phyloP scores from a whole-genome alignment of 1,284 basidiomycete genomes.

The Vanrija pseudolonga region DNA sequence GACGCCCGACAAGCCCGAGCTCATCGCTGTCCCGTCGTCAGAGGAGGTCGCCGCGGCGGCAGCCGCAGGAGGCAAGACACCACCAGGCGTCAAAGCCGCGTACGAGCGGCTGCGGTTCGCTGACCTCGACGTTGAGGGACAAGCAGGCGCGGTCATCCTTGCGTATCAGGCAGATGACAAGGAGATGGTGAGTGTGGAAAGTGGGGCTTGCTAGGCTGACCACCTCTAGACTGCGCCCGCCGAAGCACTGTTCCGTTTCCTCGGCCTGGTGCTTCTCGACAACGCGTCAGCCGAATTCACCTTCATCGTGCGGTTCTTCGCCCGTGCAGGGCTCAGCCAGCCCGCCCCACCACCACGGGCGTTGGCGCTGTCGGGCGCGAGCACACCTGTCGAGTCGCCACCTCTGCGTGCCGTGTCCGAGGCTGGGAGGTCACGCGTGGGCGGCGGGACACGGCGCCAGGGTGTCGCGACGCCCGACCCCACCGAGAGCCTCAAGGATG shows the following conservation, averaged over 20 bases:
- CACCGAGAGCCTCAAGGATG: slow-evolving; percentile 48
- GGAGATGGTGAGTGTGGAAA: slow-evolving; percentile 59
- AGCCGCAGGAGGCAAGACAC: slow-evolving; percentile 26
- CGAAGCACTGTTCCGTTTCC: slow-evolving; percentile 77
- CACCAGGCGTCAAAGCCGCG: slow-evolving; percentile 49
- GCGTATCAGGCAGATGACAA: slow-evolving; percentile 85
- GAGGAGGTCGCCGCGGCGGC: slow-evolving; percentile 28
- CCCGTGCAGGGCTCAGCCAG: slow-evolving; percentile 11
- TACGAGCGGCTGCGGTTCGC: slow-evolving; percentile 61
- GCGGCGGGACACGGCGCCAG: not conserved
- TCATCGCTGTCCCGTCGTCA: slow-evolving; percentile 35
- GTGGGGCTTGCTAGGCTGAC: slow-evolving; percentile 1
- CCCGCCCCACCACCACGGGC: not conserved
- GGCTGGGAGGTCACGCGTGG: slow-evolving; percentile 18
- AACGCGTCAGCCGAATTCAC: slow-evolving; percentile 86
- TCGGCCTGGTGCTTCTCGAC: slow-evolving; percentile 84
- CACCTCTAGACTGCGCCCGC: slow-evolving; percentile 70
- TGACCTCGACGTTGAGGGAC: slow-evolving; percentile 63
- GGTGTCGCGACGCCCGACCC: slow-evolving; percentile 39
- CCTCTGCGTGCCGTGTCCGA: slow-evolving; percentile 29
- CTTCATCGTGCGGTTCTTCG: slow-evolving; percentile 79
- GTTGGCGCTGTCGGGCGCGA: slow-evolving; percentile 7
- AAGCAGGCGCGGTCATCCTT: slow-evolving; percentile 61
- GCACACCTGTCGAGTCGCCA: slow-evolving; percentile 31
- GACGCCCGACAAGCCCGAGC: slow-evolving; percentile 38